A percentile compares a stretch with the other conserved stretches of the same genome.
Conservation (phyloP, 2,329 filamentous ascomycete species). For the Akanthomyces dipterigenus region DNA sequence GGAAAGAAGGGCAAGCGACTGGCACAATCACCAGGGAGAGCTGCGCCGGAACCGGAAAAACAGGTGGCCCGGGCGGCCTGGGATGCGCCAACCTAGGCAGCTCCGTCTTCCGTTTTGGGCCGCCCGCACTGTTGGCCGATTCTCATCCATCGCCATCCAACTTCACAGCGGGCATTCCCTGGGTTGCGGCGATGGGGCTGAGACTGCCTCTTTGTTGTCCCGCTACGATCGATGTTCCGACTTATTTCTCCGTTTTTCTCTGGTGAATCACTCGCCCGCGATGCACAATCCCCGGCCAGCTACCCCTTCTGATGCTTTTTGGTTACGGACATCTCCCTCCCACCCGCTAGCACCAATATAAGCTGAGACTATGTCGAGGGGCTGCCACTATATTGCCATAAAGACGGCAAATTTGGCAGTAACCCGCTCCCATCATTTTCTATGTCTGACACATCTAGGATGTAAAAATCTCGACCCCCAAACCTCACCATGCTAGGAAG, state of each 20-base stretch:
- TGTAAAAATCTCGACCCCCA: not conserved
- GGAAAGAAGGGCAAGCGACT: not conserved
- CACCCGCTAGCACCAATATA: not conserved
- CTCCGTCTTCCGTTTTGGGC: not conserved
- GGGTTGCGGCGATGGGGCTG: not conserved
- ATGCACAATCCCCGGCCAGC: not conserved
- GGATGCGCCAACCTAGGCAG: not conserved
- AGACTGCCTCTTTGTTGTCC: not conserved
- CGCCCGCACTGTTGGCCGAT: not conserved
- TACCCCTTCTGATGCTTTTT: not conserved
- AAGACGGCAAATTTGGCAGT: not conserved
- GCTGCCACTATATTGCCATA: not conserved
- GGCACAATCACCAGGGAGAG: not conserved
- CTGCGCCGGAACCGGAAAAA: slow-evolving; percentile 1
- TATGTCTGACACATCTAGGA: not conserved
- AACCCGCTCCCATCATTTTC: not conserved
- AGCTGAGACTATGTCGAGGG: not conserved
- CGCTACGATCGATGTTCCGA: not conserved
- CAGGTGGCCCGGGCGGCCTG: not conserved
- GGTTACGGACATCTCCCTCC: not conserved
- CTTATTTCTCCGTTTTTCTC: not conserved
- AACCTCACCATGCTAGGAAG: not conserved
- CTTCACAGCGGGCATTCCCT: not conserved
- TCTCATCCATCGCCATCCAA: not conserved
- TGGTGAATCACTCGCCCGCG: not conserved